Percentiles rank a stretch among this genome's conserved stretches.
Evolutionary conservation across 164 flowering plant genomes (phyloP).

Genomic region (Hamamelis virginiana): DNA sequence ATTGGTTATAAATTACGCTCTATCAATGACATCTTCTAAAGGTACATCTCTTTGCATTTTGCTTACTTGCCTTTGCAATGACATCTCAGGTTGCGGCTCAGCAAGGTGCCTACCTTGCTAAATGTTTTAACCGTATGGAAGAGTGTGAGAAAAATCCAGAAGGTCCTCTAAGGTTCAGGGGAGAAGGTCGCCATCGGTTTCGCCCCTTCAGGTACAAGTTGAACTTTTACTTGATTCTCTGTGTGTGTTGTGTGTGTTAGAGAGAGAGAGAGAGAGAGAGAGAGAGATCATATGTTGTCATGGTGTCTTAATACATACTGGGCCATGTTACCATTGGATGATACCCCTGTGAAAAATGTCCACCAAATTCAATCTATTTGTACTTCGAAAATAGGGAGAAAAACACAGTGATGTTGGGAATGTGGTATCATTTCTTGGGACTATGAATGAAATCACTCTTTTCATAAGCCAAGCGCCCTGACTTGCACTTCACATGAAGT

Average conservation of each 20-base stretch:
- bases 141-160: conserved; percentile 68
- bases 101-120: conserved; percentile 77
- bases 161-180: conserved; percentile 80
- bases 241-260: no score
- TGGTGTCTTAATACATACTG: no score
- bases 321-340: no score
- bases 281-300: no score
- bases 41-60: not conserved
- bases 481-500: not conserved
- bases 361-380: no score
- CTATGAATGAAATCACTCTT: no score
- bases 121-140: conserved; percentile 81
- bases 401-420: no score
- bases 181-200: conserved; percentile 74
- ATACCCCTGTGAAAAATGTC: no score
- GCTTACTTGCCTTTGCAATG: not conserved
- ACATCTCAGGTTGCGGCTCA: conserved; percentile 78
- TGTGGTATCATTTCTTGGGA: no score
- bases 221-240: not conserved
- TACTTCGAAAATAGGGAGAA: no score
- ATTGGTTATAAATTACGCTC: not conserved
- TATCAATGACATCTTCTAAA: not conserved
- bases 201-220: conserved; percentile 66
- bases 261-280: no score
- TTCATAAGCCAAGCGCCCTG: no score